Percentiles rank a stretch among this genome's conserved stretches.
Evolutionary conservation across 495 filamentous ascomycete species (phyloP).

Genomic region (Chaetomidium leptoderma): DNA sequence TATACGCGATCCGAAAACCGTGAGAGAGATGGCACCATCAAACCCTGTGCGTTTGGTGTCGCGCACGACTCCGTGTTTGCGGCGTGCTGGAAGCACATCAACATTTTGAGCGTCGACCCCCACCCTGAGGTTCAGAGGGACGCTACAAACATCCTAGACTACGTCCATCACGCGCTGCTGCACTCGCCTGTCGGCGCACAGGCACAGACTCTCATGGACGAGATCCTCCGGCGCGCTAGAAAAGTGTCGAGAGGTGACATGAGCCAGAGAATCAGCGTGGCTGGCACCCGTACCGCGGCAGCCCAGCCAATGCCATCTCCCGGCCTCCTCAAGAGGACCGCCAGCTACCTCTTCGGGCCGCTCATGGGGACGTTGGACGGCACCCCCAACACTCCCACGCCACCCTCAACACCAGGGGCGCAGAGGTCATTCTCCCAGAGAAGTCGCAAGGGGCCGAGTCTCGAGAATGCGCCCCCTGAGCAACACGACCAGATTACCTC

Average conservation of each 20-base stretch:
- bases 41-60: constrained; percentile 49
- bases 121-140: constrained; percentile 88
- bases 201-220: constrained; percentile 68
- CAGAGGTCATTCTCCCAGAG: constrained; percentile 43
- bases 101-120: constrained; percentile 87
- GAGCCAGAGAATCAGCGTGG: constrained; percentile 42
- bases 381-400: constrained; percentile 27
- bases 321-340: constrained; percentile 49
- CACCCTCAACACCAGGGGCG: constrained; percentile 34
- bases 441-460: constrained; percentile 57
- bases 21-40: constrained; percentile 48
- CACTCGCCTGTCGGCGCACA: constrained; percentile 68
- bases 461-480: constrained; percentile 61
- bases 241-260: constrained; percentile 51
- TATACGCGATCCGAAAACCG: constrained; percentile 49
- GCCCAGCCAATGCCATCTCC: constrained; percentile 43
- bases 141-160: constrained; percentile 76
- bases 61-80: constrained; percentile 86
- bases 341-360: constrained; percentile 51
- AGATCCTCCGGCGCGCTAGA: constrained; percentile 55
- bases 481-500: constrained; percentile 66
- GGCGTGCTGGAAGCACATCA: constrained; percentile 87
- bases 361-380: constrained; percentile 51
- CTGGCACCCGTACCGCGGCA: constrained; percentile 37
- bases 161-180: constrained; percentile 70